A percentile compares a stretch with the other conserved stretches of the same genome.
These are phyloP conservation scores for Trametes cubensis DNA, from an alignment of 768 basidiomycete species.

Conservation along the genomic window DNA sequence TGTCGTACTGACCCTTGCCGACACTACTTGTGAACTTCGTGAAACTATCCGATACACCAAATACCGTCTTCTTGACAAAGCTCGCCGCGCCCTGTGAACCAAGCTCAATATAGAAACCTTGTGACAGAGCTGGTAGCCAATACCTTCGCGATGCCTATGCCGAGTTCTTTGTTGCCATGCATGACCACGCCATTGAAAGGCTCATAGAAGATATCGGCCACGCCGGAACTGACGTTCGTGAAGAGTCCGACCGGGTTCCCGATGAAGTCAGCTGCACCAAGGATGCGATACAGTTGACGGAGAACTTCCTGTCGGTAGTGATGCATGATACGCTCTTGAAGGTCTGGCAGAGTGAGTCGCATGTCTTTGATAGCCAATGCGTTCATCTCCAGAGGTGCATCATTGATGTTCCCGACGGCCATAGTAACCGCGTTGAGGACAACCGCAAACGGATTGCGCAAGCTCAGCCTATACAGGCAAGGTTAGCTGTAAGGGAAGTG, in stretches of 20 bases:
- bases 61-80: constrained; percentile 98
- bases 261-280: constrained; percentile 98
- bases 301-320: constrained; percentile 95
- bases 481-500: not conserved
- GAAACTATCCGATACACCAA: constrained; percentile 92
- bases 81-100: constrained; percentile 86
- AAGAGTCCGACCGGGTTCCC: constrained; percentile 97
- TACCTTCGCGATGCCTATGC: constrained; percentile 93
- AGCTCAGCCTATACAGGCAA: constrained; percentile 53
- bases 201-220: constrained; percentile 98
- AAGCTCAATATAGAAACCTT: not conserved
- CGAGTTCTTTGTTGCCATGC: constrained; percentile 93
- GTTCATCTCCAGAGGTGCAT: constrained; percentile 92
- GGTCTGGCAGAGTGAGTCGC: constrained; percentile 81
- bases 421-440: constrained; percentile 94
- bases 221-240: constrained; percentile 96
- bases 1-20: constrained; percentile 73
- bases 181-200: constrained; percentile 96
- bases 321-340: constrained; percentile 81
- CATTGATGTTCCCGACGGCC: constrained; percentile 96
- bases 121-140: not conserved
- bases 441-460: constrained; percentile 90
- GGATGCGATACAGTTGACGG: constrained; percentile 91
- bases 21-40: constrained; percentile 99
- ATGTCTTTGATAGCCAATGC: constrained; percentile 94